Evolutionary conservation across 495 filamentous ascomycete genomes (phyloP).

Genomic region (Tetracladium setigerum): DNA sequence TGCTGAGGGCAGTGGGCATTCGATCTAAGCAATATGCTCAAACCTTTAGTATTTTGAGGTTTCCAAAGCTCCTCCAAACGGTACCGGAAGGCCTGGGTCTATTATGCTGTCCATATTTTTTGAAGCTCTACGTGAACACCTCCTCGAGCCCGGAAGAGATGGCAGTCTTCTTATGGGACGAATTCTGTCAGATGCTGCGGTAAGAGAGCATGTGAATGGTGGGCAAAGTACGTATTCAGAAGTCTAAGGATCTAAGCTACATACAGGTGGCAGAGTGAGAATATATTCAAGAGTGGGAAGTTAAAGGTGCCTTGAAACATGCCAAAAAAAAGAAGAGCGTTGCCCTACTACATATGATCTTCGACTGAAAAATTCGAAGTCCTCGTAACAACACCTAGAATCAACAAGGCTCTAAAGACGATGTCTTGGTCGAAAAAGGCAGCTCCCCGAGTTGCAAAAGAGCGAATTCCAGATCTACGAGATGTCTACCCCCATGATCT

Average conservation of each 20-base stretch:
- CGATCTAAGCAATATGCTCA: slow-evolving; percentile 13
- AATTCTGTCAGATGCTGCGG: too few species aligned
- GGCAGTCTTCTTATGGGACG: slow-evolving; percentile 27
- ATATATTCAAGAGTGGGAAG: too few species aligned
- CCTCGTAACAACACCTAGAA: slow-evolving; percentile 17
- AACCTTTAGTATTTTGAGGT: slow-evolving; percentile 12
- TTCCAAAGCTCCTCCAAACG: slow-evolving; percentile 15
- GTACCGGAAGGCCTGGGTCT: slow-evolving; percentile 3
- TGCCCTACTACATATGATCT: too few species aligned
- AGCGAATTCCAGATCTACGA: slow-evolving; percentile 27
- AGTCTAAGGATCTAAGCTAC: too few species aligned
- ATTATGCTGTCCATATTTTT: too few species aligned
- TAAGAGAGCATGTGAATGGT: too few species aligned
- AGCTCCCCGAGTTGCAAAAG: slow-evolving; percentile 24
- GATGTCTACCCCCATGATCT: slow-evolving; percentile 28
- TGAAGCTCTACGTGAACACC: slow-evolving; percentile 24
- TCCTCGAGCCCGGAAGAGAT: slow-evolving; percentile 28
- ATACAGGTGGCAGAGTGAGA: too few species aligned
- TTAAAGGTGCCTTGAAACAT: too few species aligned
- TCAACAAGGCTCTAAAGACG: slow-evolving; percentile 20
- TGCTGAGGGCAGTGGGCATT: slow-evolving; percentile 7
- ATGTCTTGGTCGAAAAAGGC: slow-evolving; percentile 26
- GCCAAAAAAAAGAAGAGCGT: too few species aligned
- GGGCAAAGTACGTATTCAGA: too few species aligned
- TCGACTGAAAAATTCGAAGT: too few species aligned